Evolutionary conservation across 257 asterid genomes (phyloP), one percentile per base, ranked within the genome.

Genomic region (Echites panduratus): DNA sequence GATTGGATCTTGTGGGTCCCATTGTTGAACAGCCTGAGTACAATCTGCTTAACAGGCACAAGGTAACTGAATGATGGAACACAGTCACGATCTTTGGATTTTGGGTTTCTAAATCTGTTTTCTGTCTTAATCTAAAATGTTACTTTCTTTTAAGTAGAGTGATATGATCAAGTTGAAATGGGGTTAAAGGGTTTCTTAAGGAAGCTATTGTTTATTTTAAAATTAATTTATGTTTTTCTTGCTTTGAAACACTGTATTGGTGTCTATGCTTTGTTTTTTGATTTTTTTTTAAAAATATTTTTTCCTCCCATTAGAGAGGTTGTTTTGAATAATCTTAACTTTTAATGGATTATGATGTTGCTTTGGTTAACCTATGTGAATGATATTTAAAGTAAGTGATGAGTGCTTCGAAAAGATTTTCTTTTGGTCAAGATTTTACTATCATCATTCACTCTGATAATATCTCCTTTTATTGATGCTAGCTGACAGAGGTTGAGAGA

Each of bases 11-110:
- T 26, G 88, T 92, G 29, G 99, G 98, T 1, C 99, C 98, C 14
- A 72, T 92, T 70, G 98, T 90, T 63, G 99, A 95, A 79, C 97
- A 95, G 84, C 99, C 99, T 6, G 99, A 95, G 89, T 95, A 92
- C 66, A 95, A 92, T 88, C 72, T 95, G 67, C 78, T 95, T 16
- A 79, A 96, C 66, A 82, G 99, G 82, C 96, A 89, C 72, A 95
- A 91, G 98, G 98, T 91, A 72, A 66, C n/a, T 10, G 14, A 40
- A 57, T 57, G 49, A 17, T 64, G 29, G 20, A 19, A 3, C 48
- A 7, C 2, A 17, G 68, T 35, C 48, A 9, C 2, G 68, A 63
- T 62, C 68, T 62, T 63, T 63, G 16, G 45, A 16, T 63, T 17
- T 16, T 32, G 38, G 38, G 38, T 32, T 40, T 35, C 17, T 8